These are phyloP conservation scores for Tetrapisispora namnaoensis DNA, from an alignment of 805 yeast species.

Conservation along the genomic window DNA sequence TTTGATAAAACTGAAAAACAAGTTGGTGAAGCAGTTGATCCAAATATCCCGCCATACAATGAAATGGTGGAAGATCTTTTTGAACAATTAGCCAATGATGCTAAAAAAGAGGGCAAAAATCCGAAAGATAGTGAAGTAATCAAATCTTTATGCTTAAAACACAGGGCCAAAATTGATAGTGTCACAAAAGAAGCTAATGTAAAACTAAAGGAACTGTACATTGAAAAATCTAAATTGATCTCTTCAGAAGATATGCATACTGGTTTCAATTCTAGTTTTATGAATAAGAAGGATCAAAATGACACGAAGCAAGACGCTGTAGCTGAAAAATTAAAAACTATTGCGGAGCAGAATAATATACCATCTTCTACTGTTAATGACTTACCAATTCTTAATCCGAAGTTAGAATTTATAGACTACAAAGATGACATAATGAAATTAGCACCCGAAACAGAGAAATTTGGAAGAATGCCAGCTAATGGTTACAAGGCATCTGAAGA, in stretches of 20 bases:
- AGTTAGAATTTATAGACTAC: conserved; percentile 22
- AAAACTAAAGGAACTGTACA: conserved; percentile 55
- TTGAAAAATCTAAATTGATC: conserved; percentile 66
- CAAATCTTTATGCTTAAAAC: conserved; percentile 37
- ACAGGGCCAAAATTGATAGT: conserved; percentile 59
- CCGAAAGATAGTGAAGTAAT: conserved; percentile 32
- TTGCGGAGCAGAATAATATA: conserved; percentile 8
- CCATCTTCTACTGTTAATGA: background rate
- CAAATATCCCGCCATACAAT: conserved; percentile 55
- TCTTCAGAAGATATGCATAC: conserved; percentile 86
- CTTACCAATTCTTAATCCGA: conserved; percentile 8
- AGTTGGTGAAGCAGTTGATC: conserved; percentile 34
- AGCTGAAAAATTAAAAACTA: conserved; percentile 3
- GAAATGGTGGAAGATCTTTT: conserved; percentile 91
- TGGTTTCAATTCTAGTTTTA: conserved; percentile 79
- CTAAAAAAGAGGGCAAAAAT: conserved; percentile 39
- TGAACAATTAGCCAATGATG: conserved; percentile 60
- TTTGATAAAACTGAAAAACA: conserved; percentile 56
- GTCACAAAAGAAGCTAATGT: conserved; percentile 54
- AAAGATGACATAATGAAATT: conserved; percentile 42
- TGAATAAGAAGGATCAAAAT: conserved; percentile 43
- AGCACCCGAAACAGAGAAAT: conserved; percentile 54
- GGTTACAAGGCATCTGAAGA: conserved; percentile 42
- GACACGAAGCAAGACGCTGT: conserved; percentile 13
- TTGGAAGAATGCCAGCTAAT: conserved; percentile 45